phyloP scores from a whole-genome alignment of 768 basidiomycete species.

The Kwoniella pini region DNA sequence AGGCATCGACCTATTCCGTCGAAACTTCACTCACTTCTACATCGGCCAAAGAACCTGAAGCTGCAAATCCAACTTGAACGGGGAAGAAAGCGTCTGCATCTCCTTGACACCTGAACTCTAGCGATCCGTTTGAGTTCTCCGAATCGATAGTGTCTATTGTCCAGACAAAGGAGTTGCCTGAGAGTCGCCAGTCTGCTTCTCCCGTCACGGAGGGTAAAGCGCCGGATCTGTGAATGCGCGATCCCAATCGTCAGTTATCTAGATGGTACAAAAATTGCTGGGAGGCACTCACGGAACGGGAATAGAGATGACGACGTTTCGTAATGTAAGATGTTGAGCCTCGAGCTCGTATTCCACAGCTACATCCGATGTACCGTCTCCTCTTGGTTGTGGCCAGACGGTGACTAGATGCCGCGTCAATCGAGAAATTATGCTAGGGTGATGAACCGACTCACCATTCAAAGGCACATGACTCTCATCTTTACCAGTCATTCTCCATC shows the following conservation, averaged over 20 bases:
- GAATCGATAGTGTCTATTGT: slow-evolving; percentile 68
- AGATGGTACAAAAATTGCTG: neutral
- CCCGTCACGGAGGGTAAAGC: slow-evolving; percentile 43
- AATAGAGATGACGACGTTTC: slow-evolving; percentile 85
- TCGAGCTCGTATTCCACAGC: slow-evolving; percentile 98
- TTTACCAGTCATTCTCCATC: slow-evolving; percentile 86
- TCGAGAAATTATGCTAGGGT: no score
- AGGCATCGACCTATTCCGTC: neutral
- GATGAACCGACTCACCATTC: slow-evolving; percentile 83
- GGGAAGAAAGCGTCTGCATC: slow-evolving; percentile 93
- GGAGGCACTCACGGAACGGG: slow-evolving; percentile 78
- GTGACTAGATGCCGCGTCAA: slow-evolving; percentile 84
- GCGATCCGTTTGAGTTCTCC: slow-evolving; percentile 67
- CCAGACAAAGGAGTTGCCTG: slow-evolving; percentile 82
- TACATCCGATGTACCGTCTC: slow-evolving; percentile 88
- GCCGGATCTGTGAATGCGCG: slow-evolving; percentile 18
- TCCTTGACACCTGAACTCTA: slow-evolving; percentile 85
- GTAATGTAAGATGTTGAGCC: slow-evolving; percentile 72
- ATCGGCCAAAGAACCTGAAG: slow-evolving; percentile 76
- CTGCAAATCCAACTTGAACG: slow-evolving; percentile 77
- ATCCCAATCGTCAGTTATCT: neutral
- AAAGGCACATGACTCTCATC: slow-evolving; percentile 91
- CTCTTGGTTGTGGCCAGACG: slow-evolving; percentile 92
- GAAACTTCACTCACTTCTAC: slow-evolving; percentile 60
- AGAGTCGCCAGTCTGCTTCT: slow-evolving; percentile 69